Base-by-base conservation (phyloP, 371 early-diverging fungal species). In the Mortierella sp. region DNA sequence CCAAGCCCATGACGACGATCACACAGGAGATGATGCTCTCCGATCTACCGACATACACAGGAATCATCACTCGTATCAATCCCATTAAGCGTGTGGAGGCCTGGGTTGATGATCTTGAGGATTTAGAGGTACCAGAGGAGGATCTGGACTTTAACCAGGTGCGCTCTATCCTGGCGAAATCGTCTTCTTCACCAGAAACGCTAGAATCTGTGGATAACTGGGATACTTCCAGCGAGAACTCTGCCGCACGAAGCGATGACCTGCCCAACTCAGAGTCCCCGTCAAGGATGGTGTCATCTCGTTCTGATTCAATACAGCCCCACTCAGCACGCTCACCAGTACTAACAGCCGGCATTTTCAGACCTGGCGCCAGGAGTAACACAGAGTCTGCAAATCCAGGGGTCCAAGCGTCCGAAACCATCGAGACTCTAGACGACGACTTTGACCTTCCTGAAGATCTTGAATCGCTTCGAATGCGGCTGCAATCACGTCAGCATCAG, bases 81-180 rank as follows among this genome's bases (percentile, higher is more conserved):
- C 64, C 69, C n/a, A 64, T 65, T 57, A 64, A 64, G 41, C 69
- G 64, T 27, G 76, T 74, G 27, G 58, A 55, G n/a, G 70, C 55
- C 46, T 74, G 70, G 69, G 76, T 65, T 23, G 76, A 74, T 31
- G 76, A 74, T 30, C 50, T 64, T 12, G 76, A 74, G 31, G 76
- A 65, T 38, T 38, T 74, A 28, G 65, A 69, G 42, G 58, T 74
- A 6, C 76, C 76, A 19, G 65, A 68, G 30, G 58, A 69, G 39
- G 76, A 69, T 24, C 47, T 74, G 23, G 39, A 68, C 50, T 69
- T 69, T 47, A 74, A 52, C 38, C 69, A 65, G 3, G 70, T 74
- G 23, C 60, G 76, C 18, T 55, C 74, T 24, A 60, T 41, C n/a
- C 57, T 72, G 2, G 67, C 58, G 50, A 72, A 72, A 34, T 63